Evolutionary conservation across 257 asterid species (phyloP), one percentile per base, ranked within the genome.

Genomic region (Scutellaria barbata): DNA sequence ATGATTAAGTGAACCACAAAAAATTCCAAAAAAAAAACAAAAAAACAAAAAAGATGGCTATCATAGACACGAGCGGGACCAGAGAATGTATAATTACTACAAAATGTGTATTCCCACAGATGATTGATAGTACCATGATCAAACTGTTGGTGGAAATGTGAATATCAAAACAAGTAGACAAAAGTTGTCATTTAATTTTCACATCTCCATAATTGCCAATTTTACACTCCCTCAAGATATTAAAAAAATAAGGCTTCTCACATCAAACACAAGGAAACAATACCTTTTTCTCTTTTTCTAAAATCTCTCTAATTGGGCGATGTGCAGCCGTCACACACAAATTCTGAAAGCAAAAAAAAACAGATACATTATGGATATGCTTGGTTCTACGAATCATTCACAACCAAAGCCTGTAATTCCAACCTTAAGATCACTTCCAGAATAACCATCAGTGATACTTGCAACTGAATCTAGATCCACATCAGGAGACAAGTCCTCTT

Each of bases 341-440:
- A 85, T 94, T 91, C 98, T 94, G 87, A 57, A 65, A 73, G 42
- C 22, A 51, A 68, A 76, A 68, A 43, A 61, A n/a, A n/a, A 56
- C n/a, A 65, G 16, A 50, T 61, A 72, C 17, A 58, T 43, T 61
- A 63, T 10, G 41, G 11, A 61, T 41, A 62, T 42, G 20, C 40
- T 33, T 20, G 69, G 37, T 52, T 64, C 43, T 30, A 70, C 8
- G 46, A 74, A 67, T 55, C 52, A 10, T 22, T 10, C 30, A 46
- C 63, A 50, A 68, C 71, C 50, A 61, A 62, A 68, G 61, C 41
- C 59, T 13, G 37, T 22, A 60, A 66, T n/a, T n/a, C 64, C 59
- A 77, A 94, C 98, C 96, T 91, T 91, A 37, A 94, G 95, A 79
- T 94, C 97, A 68, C 98, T 94, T 83, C 98, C 98, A 7, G 98